These are phyloP conservation scores for Cladosporium sp. DNA, from an alignment of 2,329 filamentous ascomycete species.

Conservation along the genomic window DNA sequence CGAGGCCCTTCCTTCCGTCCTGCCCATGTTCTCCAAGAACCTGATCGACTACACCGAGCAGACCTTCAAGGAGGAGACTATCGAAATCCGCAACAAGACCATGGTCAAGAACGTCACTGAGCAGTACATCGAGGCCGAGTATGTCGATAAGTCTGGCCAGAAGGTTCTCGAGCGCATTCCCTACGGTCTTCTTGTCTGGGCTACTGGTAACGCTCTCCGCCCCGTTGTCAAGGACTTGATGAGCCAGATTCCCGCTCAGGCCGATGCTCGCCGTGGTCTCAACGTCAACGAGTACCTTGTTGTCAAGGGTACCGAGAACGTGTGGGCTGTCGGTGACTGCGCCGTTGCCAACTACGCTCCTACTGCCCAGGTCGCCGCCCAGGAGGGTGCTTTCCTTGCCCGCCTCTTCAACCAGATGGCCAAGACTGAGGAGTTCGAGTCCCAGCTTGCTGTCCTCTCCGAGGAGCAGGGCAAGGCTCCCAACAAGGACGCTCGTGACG, in stretches of 20 bases:
- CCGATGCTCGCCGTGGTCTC: constrained; percentile 89
- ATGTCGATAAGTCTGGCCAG: constrained; percentile 71
- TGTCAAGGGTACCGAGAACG: constrained; percentile 92
- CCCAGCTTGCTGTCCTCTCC: constrained; percentile 70
- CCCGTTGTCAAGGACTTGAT: constrained; percentile 90
- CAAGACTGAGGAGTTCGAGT: constrained; percentile 82
- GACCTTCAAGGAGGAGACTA: constrained; percentile 98
- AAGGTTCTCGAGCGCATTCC: constrained; percentile 82
- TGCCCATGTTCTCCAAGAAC: constrained; percentile 98
- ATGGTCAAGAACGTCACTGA: constrained; percentile 98
- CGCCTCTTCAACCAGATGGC: constrained; percentile 99
- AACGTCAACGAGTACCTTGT: constrained; percentile 99
- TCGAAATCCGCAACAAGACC: constrained; percentile 96
- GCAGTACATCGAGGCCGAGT: constrained; percentile 88
- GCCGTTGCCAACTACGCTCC: constrained; percentile 96
- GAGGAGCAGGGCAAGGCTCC: constrained; percentile 64
- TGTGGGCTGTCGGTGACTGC: constrained; percentile 98
- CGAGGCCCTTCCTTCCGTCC: constrained; percentile 89
- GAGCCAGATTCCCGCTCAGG: constrained; percentile 87
- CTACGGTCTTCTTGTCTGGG: constrained; percentile 96
- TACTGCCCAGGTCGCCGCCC: constrained; percentile 92
- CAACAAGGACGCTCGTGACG: constrained; percentile 59
- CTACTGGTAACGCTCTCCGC: constrained; percentile 92
- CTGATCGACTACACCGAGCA: constrained; percentile 99
- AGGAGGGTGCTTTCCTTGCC: constrained; percentile 94